phyloP scores from a whole-genome alignment of 1,139 yeast genomes.

The Candida neerlandica region DNA sequence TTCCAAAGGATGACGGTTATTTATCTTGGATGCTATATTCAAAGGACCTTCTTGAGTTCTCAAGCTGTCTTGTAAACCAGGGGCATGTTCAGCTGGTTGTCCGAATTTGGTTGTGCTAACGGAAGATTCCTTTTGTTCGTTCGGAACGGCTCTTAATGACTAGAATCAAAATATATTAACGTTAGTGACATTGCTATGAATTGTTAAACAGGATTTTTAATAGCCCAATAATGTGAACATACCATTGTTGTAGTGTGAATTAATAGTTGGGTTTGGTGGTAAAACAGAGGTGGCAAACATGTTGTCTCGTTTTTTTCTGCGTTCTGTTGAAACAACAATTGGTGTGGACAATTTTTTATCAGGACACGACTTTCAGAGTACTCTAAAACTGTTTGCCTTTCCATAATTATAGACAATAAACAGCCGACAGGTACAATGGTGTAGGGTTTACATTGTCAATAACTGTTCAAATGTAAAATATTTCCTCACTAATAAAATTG shows the following conservation, averaged over 20 bases:
- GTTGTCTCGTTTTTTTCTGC: neutral
- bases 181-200: neutral
- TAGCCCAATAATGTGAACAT: neutral
- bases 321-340: neutral
- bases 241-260: constrained; percentile 1
- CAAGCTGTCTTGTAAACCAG: constrained; percentile 61
- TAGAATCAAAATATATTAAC: constrained; percentile 12
- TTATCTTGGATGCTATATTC: constrained; percentile 66
- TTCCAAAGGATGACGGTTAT: constrained; percentile 88
- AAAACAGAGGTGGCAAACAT: constrained; percentile 2
- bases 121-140: constrained; percentile 37
- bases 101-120: constrained; percentile 54
- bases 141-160: constrained; percentile 57
- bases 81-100: constrained; percentile 59
- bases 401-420: too few species aligned
- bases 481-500: too few species aligned
- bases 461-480: too few species aligned
- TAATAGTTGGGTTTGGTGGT: neutral
- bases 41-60: constrained; percentile 62
- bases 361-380: neutral
- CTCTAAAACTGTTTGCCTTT: neutral
- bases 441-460: too few species aligned
- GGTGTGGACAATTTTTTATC: neutral
- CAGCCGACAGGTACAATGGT: too few species aligned
- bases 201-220: neutral